Evolutionary conservation across 768 basidiomycete species (phyloP).

Genomic region (Pluteus cervinus): DNA sequence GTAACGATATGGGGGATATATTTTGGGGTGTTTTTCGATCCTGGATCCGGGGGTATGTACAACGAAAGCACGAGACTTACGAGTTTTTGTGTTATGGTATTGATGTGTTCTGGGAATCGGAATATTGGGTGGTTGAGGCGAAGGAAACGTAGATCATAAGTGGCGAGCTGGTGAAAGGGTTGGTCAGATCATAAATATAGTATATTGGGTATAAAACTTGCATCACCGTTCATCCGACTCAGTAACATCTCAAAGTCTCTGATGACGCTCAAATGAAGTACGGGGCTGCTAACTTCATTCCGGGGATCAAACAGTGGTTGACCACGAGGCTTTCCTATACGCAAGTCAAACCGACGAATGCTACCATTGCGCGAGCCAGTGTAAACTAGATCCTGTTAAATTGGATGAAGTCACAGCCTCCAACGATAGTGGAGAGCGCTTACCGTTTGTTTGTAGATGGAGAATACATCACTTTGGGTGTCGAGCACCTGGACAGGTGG

Average conservation of each 20-base stretch:
- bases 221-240: constrained; percentile 56
- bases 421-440: constrained; percentile 10
- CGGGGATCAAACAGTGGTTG: constrained; percentile 33
- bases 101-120: constrained; percentile 51
- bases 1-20: not conserved
- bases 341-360: constrained; percentile 53
- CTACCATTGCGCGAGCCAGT: constrained; percentile 57
- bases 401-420: constrained; percentile 1
- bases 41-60: not conserved
- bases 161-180: constrained; percentile 39
- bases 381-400: constrained; percentile 41
- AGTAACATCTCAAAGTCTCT: constrained; percentile 48
- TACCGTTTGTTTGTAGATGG: constrained; percentile 50
- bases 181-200: not conserved
- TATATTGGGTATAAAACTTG: constrained; percentile 21
- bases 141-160: constrained; percentile 59
- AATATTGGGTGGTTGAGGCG: constrained; percentile 35
- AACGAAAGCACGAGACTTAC: constrained; percentile 32
- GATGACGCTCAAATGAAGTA: constrained; percentile 47
- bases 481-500: constrained; percentile 31
- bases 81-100: constrained; percentile 41
- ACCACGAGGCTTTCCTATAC: constrained; percentile 28
- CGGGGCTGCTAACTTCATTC: constrained; percentile 31
- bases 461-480: constrained; percentile 60
- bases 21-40: not conserved